A percentile compares a stretch with the other conserved stretches of the same genome.
phyloP scores from a whole-genome alignment of 208 protist genomes.

The Leishmania braziliensis region DNA sequence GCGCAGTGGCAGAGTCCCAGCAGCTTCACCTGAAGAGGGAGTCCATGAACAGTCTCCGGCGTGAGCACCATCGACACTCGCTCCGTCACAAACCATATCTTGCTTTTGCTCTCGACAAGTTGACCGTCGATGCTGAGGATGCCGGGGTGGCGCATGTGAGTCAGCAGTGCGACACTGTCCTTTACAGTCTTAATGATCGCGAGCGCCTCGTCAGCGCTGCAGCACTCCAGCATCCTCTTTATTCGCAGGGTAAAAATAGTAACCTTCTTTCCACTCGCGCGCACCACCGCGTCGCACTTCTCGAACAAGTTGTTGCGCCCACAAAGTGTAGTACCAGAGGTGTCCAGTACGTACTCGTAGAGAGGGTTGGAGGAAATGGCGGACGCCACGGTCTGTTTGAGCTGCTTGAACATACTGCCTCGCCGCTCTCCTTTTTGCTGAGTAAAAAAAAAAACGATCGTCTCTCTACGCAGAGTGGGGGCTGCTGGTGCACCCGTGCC shows the following conservation, averaged over 20 bases:
- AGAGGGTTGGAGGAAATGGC: conserved; percentile 42
- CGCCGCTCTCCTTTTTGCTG: too few species aligned
- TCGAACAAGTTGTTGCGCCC: conserved; percentile 44
- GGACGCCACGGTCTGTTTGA: conserved; percentile 41
- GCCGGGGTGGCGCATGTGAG: conserved; percentile 43
- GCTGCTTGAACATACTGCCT: conserved; percentile 38
- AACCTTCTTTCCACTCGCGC: conserved; percentile 37
- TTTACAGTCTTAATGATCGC: conserved; percentile 33
- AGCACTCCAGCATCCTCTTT: conserved; percentile 36
- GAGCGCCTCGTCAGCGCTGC: conserved; percentile 28
- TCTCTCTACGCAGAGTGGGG: not conserved
- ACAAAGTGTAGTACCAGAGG: conserved; percentile 20
- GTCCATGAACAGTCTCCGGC: conserved; percentile 23
- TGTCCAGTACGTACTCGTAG: conserved; percentile 38
- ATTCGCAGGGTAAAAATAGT: conserved; percentile 50
- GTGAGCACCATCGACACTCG: conserved; percentile 40
- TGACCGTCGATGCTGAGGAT: conserved; percentile 45
- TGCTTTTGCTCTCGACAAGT: conserved; percentile 42
- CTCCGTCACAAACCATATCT: conserved; percentile 55
- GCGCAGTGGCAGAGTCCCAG: conserved; percentile 47
- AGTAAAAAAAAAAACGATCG: not conserved
- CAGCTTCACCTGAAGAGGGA: conserved; percentile 45
- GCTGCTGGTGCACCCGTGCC: not conserved
- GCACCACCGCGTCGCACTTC: conserved; percentile 43
- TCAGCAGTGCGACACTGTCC: conserved; percentile 37